Conservation (phyloP, 805 yeast genomes). For the Lachancea lanzarotensis region DNA sequence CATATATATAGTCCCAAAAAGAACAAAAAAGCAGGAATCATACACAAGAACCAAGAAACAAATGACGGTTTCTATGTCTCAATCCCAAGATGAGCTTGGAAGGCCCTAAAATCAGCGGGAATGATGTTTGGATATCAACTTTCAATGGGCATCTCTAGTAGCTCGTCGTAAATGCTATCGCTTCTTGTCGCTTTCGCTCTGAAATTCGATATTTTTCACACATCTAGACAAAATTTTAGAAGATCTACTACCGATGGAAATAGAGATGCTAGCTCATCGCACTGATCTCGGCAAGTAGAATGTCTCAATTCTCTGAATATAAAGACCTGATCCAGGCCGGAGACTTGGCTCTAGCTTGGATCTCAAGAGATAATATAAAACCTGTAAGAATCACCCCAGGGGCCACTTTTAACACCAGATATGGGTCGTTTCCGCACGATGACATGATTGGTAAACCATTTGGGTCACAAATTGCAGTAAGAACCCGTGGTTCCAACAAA, state of each 20-base stretch:
- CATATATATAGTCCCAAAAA: no score
- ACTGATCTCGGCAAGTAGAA: background rate
- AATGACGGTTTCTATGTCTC: no score
- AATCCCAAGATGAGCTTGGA: no score
- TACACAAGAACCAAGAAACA: no score
- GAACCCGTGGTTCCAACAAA: constrained; percentile 47
- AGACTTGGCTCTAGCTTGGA: constrained; percentile 80
- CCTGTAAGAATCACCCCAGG: constrained; percentile 60
- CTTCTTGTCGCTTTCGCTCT: no score
- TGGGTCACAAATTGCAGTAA: constrained; percentile 77
- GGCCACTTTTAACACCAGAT: constrained; percentile 70
- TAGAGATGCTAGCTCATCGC: constrained; percentile 3
- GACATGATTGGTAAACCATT: constrained; percentile 73
- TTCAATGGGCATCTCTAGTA: no score
- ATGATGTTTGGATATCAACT: no score
- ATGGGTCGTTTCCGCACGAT: constrained; percentile 82
- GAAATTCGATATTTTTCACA: no score
- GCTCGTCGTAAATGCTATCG: no score
- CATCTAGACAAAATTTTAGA: constrained; percentile 2
- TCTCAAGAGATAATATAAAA: constrained; percentile 72
- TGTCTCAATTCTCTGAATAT: constrained; percentile 43
- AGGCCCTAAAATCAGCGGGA: no score
- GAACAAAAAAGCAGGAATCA: no score
- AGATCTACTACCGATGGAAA: background rate
- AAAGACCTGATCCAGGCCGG: constrained; percentile 73